Evolutionary conservation across 2,329 filamentous ascomycete species (phyloP).

Genomic region (Arthroderma uncinatum): DNA sequence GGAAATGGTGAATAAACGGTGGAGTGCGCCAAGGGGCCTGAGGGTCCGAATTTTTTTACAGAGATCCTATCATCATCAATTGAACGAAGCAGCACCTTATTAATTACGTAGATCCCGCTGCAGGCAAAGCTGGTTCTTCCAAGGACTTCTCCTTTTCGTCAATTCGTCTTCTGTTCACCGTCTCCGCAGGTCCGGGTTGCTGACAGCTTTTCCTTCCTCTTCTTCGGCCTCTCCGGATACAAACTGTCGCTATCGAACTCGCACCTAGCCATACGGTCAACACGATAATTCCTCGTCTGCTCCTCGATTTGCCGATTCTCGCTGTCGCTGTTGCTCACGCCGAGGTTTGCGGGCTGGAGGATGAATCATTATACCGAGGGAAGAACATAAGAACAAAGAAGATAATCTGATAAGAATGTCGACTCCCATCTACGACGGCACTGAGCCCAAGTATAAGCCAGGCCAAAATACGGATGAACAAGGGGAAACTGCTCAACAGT

Average conservation of each 20-base stretch:
- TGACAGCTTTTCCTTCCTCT: neutral
- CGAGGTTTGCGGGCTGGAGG: constrained; percentile 16
- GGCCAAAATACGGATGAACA: neutral
- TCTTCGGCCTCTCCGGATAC: neutral
- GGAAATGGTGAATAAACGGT: neutral
- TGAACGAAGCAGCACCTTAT: neutral
- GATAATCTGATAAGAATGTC: constrained; percentile 17
- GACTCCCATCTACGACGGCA: constrained; percentile 17
- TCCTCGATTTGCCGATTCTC: neutral
- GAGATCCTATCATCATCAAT: neutral
- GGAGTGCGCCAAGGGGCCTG: constrained; percentile 1
- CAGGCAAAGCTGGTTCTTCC: neutral
- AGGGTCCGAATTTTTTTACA: neutral
- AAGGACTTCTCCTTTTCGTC: neutral
- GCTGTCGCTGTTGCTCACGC: neutral
- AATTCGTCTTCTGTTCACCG: neutral
- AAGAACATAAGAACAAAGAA: constrained; percentile 5
- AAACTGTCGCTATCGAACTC: neutral
- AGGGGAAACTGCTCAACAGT: neutral
- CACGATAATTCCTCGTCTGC: neutral
- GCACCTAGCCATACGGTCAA: neutral
- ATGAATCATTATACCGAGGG: constrained; percentile 22
- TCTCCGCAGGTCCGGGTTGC: neutral
- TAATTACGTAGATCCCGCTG: neutral
- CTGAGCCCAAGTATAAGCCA: constrained; percentile 8